phyloP scores from a whole-genome alignment of 805 yeast species.

The Pichia eremophila region DNA sequence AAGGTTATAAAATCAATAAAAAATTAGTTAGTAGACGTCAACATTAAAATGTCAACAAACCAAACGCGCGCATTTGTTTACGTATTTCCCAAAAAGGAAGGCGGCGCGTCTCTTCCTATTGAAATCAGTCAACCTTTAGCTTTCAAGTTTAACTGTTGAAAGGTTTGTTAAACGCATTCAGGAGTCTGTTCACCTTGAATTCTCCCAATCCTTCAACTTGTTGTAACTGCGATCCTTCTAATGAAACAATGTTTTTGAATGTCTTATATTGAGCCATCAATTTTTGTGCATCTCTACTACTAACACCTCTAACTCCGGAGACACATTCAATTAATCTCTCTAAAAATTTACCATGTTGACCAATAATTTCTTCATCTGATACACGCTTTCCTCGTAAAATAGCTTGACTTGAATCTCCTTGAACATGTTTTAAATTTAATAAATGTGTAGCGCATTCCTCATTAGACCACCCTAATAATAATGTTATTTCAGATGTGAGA shows the following conservation, averaged over 20 bases:
- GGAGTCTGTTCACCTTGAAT: slow-evolving; percentile 1
- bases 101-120: neutral
- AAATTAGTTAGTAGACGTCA: neutral
- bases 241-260: slow-evolving; percentile 1
- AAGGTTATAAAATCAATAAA: too few relatives aligned
- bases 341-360: slow-evolving; percentile 30
- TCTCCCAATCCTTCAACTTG: slow-evolving; percentile 9
- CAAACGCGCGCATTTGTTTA: neutral
- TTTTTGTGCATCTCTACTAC: slow-evolving; percentile 3
- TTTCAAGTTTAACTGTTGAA: neutral
- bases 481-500: slow-evolving; percentile 38
- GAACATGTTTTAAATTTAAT: slow-evolving; percentile 26
- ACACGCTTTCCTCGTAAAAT: slow-evolving; percentile 32
- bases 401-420: slow-evolving; percentile 22
- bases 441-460: slow-evolving; percentile 44
- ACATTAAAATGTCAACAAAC: neutral
- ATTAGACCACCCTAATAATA: slow-evolving; percentile 45
- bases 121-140: too few relatives aligned
- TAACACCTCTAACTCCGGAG: slow-evolving; percentile 4
- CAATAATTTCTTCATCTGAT: slow-evolving; percentile 22
- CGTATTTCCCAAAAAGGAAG: neutral
- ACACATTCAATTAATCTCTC: slow-evolving; percentile 31
- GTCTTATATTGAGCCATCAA: slow-evolving; percentile 4
- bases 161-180: slow-evolving; percentile 1
- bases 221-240: slow-evolving; percentile 1